Conservation (phyloP, 768 basidiomycete genomes). For the Clathrus columnatus region DNA sequence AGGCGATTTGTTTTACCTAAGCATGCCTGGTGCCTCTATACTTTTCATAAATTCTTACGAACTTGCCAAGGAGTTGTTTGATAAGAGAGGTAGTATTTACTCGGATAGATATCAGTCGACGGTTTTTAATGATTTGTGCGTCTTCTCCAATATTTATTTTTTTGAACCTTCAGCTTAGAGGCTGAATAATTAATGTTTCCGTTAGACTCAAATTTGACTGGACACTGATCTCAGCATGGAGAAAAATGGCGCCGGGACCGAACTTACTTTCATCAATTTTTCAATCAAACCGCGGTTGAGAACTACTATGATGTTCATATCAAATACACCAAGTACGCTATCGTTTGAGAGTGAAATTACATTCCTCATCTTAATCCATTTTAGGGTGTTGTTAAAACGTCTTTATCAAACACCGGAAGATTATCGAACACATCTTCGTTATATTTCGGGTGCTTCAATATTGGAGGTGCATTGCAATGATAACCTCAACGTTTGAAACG, state of each 20-base stretch:
- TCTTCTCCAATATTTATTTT: too few species aligned
- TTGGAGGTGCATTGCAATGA: background rate
- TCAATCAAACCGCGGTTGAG: constrained; percentile 34
- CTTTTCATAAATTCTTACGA: constrained; percentile 14
- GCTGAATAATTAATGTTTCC: background rate
- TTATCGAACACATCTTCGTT: background rate
- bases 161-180: background rate
- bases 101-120: constrained; percentile 13
- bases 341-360: background rate
- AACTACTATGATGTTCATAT: constrained; percentile 37
- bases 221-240: constrained; percentile 46
- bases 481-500: background rate
- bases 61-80: constrained; percentile 15
- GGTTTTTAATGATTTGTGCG: constrained; percentile 14
- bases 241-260: constrained; percentile 28
- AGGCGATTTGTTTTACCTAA: constrained; percentile 17
- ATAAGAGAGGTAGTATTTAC: constrained; percentile 14
- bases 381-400: background rate
- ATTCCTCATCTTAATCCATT: background rate
- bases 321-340: constrained; percentile 30
- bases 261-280: constrained; percentile 44
- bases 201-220: constrained; percentile 26
- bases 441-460: background rate
- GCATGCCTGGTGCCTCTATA: constrained; percentile 7
- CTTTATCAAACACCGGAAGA: constrained; percentile 4